Evolutionary conservation across 1,284 basidiomycete species (phyloP).

Genomic region (Puccinia horiana): DNA sequence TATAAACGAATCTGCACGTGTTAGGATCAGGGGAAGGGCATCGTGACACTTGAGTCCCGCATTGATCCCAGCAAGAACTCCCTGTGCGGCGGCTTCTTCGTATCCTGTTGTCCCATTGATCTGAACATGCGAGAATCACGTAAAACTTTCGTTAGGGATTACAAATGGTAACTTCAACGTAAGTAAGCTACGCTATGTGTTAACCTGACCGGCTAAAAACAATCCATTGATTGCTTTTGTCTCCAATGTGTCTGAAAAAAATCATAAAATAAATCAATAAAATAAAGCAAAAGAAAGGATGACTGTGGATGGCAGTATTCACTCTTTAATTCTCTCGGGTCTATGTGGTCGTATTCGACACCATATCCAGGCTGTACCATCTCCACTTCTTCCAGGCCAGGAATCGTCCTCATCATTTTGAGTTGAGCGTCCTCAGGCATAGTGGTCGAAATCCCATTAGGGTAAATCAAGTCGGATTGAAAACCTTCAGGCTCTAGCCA

Average conservation of each 20-base stretch:
- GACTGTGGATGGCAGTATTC: not conserved
- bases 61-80: constrained; percentile 79
- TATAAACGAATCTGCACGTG: constrained; percentile 76
- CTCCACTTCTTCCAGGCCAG: constrained; percentile 76
- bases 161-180: not conserved
- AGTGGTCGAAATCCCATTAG: constrained; percentile 83
- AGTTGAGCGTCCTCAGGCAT: constrained; percentile 80
- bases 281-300: not conserved
- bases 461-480: constrained; percentile 81
- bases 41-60: constrained; percentile 71
- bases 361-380: constrained; percentile 84
- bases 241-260: constrained; percentile 70
- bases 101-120: constrained; percentile 75
- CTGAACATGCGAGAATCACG: not conserved
- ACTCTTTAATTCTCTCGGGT: constrained; percentile 76
- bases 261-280: not conserved
- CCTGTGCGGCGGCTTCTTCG: constrained; percentile 87
- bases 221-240: constrained; percentile 81
- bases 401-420: constrained; percentile 75
- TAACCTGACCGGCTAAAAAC: constrained; percentile 84
- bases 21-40: constrained; percentile 67
- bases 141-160: constrained; percentile 52
- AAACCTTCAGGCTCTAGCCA: constrained; percentile 92
- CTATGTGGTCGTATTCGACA: constrained; percentile 89
- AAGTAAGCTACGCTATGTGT: constrained; percentile 56